Evolutionary conservation across 1,139 yeast species (phyloP).

Genomic region (Blastobotrys aristatus): DNA sequence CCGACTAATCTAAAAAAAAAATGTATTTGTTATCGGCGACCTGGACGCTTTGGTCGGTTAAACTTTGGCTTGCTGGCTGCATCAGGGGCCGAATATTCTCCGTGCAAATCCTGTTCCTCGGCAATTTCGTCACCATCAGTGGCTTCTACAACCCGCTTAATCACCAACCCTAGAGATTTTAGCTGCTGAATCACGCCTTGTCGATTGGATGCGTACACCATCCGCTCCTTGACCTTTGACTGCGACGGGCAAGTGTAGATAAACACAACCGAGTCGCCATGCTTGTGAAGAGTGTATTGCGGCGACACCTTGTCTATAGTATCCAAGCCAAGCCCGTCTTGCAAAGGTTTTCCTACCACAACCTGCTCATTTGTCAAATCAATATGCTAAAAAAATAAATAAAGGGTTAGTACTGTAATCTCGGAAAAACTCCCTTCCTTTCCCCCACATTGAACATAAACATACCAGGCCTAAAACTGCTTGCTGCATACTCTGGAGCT

Average conservation of each 20-base stretch:
- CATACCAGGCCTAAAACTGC: conserved; percentile 13
- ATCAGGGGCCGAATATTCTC: conserved; percentile 1
- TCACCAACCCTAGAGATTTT: conserved; percentile 15
- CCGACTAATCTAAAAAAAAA: neutral
- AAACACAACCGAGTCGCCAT: conserved; percentile 39
- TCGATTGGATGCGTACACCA: conserved; percentile 86
- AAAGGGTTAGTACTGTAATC: too few species aligned
- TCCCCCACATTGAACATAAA: conserved; percentile 1
- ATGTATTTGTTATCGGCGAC: conserved; percentile 23
- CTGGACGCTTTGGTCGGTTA: conserved; percentile 37
- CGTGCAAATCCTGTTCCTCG: conserved; percentile 13
- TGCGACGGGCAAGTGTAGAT: conserved; percentile 89
- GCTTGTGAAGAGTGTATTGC: conserved; percentile 53
- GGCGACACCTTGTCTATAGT: conserved; percentile 41
- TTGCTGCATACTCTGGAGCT: neutral
- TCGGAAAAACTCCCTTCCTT: conserved; percentile 10
- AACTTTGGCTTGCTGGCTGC: conserved; percentile 21
- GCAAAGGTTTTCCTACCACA: conserved; percentile 22
- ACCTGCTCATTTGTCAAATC: conserved; percentile 38
- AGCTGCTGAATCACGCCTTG: conserved; percentile 43
- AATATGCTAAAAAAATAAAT: too few species aligned
- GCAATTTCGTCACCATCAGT: conserved; percentile 28
- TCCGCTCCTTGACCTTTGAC: conserved; percentile 82
- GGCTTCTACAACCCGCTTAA: conserved; percentile 31
- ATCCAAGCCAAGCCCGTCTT: conserved; percentile 26